Evolutionary conservation across 306 rosid species (phyloP), one percentile per base, ranked within the genome.

Genomic region (Fragaria ananassa): DNA sequence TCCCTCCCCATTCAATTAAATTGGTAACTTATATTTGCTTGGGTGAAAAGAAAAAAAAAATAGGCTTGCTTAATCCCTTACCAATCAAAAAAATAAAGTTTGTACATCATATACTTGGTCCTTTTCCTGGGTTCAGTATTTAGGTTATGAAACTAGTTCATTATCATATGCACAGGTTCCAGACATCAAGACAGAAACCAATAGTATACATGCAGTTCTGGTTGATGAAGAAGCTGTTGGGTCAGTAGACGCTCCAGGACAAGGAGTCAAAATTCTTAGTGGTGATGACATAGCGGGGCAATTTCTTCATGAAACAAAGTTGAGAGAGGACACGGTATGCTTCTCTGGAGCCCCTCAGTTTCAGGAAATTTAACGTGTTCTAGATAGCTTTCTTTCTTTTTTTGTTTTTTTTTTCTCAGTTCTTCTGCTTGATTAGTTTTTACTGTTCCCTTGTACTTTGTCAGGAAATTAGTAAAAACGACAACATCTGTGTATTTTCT

Each of bases 151-250:
- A 71, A 74, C 21, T 11, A 46, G 56, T 46, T 5, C 2, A 7
- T 25, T 35, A n/a, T 41, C 18, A 15, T 74, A 34, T 66, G 12
- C 17, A 44, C 85, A 90, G 96, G 78, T 86, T 81, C 96, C 96
- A 50, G 87, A 88, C 87, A 74, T 70, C 10, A 88, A 80, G 58
- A 80, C 34, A 0, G 79, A 78, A 42, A 13, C 37, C 35, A 82
- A 72, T 73, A 78, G 66, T 27, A 72, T 85, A 53, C 80, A 76
- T 75, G 85, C 72, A 68, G 96, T 86, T 45, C 66, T 90, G 82
- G 96, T 90, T 80, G 96, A 90, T 75, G 96, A 86, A 88, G 92
- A 88, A 79, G 88, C 96, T 51, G 90, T 88, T 69, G 96, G 96
- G 54, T 80, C 90, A 17, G 76, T 79, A 53, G 80, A 83, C 51